Evolutionary conservation across 176 grass and related monocot genomes (phyloP).

Genomic region (Oryza punctata): DNA sequence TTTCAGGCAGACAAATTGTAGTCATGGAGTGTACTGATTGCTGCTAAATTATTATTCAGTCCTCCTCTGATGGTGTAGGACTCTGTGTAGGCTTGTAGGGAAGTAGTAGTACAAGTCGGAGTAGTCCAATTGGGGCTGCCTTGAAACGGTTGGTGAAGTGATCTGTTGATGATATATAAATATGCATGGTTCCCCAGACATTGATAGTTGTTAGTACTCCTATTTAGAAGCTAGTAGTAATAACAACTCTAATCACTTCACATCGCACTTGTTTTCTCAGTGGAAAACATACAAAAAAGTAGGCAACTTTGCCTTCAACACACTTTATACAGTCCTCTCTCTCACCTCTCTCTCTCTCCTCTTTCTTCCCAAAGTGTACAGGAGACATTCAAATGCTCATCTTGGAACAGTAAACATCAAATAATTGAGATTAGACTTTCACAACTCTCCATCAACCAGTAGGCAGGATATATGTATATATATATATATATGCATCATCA

Average conservation of each 20-base stretch:
- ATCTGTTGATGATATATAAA: conserved; percentile 19
- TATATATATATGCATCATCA: no score
- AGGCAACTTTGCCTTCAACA: conserved; percentile 16
- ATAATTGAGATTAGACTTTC: neutral
- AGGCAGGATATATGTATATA: neutral
- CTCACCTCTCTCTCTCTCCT: conserved; percentile 24
- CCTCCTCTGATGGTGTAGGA: conserved; percentile 9
- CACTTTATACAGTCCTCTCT: conserved; percentile 20
- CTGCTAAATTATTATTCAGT: conserved; percentile 31
- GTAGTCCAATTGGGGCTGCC: conserved; percentile 13
- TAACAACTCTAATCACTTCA: conserved; percentile 26
- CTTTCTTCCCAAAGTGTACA: neutral
- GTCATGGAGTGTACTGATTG: conserved; percentile 40
- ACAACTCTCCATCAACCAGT: neutral
- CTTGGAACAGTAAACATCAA: neutral
- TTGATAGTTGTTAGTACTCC: neutral
- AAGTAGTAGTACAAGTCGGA: neutral
- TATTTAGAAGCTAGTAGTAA: conserved; percentile 1
- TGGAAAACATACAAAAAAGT: conserved; percentile 42
- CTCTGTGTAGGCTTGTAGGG: neutral
- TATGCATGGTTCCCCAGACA: conserved; percentile 14
- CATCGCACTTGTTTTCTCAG: neutral
- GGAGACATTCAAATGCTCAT: neutral
- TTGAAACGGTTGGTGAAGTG: conserved; percentile 39
- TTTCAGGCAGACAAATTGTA: conserved; percentile 52